Conservation (phyloP, 2,329 filamentous ascomycete genomes). For the Arthrobotrys megalospora region DNA sequence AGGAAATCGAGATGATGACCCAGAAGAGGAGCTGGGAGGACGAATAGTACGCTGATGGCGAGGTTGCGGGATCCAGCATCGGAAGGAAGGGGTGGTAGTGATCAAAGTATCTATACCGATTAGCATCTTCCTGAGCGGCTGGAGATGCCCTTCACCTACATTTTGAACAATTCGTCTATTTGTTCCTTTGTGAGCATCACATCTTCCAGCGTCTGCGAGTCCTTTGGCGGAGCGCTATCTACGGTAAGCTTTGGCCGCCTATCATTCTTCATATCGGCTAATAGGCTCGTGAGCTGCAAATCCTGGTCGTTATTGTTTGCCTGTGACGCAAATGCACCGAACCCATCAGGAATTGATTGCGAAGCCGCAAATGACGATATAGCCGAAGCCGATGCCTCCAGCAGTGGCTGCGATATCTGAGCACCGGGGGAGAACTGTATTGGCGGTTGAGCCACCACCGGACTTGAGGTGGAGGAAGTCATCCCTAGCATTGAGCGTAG, state of each 20-base stretch:
- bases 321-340: constrained; percentile 39
- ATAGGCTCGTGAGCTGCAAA: constrained; percentile 48
- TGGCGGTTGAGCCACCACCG: constrained; percentile 71
- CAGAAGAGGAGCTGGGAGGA: constrained; percentile 88
- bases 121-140: constrained; percentile 5
- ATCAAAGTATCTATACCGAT: constrained; percentile 73
- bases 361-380: constrained; percentile 55
- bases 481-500: constrained; percentile 68
- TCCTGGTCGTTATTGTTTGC: constrained; percentile 44
- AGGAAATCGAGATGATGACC: constrained; percentile 82
- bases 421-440: constrained; percentile 47
- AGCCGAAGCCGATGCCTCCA: constrained; percentile 57
- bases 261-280: constrained; percentile 58
- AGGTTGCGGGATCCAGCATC: constrained; percentile 77
- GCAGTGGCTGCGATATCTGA: constrained; percentile 57
- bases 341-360: constrained; percentile 42
- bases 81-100: constrained; percentile 84
- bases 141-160: constrained; percentile 66
- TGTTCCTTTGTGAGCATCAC: constrained; percentile 77
- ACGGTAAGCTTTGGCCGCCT: constrained; percentile 62
- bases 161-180: constrained; percentile 77
- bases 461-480: constrained; percentile 73
- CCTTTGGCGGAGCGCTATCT: constrained; percentile 67
- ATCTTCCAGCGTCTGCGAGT: constrained; percentile 75
- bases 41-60: constrained; percentile 81